Evolutionary conservation across 805 yeast species (phyloP).

Genomic region (Zygotorulaspora sp.): DNA sequence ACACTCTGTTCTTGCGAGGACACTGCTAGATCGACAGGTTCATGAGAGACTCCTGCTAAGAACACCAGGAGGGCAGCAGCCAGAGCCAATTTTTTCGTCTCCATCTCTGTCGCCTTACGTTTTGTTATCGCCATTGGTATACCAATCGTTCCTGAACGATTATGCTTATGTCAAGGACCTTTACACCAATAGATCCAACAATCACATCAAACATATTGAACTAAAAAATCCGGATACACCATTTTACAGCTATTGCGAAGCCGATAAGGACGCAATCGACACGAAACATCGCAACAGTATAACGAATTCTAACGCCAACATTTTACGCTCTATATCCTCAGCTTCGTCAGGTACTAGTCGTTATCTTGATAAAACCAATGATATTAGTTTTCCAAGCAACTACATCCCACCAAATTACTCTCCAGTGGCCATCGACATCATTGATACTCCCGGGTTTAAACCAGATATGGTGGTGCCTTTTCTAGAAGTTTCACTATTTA

Average conservation of each 20-base stretch:
- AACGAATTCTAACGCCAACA: slow-evolving; percentile 19
- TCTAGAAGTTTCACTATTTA: slow-evolving; percentile 63
- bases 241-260: slow-evolving; percentile 13
- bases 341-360: slow-evolving; percentile 3
- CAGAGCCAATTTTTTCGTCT: slow-evolving; percentile 31
- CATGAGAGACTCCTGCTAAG: slow-evolving; percentile 38
- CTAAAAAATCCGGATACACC: slow-evolving; percentile 11
- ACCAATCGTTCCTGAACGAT: slow-evolving; percentile 33
- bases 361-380: slow-evolving; percentile 1
- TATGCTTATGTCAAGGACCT: slow-evolving; percentile 20
- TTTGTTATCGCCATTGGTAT: slow-evolving; percentile 38
- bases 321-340: slow-evolving; percentile 11
- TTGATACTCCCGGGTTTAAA: slow-evolving; percentile 71
- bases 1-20: slow-evolving; percentile 34
- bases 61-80: slow-evolving; percentile 28
- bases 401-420: slow-evolving; percentile 49
- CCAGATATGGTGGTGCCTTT: slow-evolving; percentile 69
- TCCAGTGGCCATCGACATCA: slow-evolving; percentile 61
- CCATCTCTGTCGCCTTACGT: slow-evolving; percentile 32
- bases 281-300: slow-evolving; percentile 7
- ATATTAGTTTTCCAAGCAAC: slow-evolving; percentile 18
- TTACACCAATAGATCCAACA: slow-evolving; percentile 16
- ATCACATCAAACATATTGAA: slow-evolving; percentile 12
- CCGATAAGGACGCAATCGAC: slow-evolving; percentile 3
- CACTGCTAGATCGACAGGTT: slow-evolving; percentile 46